Base-by-base conservation (phyloP, 2,329 filamentous ascomycete genomes). In the Reticulascus tulasneorum region DNA sequence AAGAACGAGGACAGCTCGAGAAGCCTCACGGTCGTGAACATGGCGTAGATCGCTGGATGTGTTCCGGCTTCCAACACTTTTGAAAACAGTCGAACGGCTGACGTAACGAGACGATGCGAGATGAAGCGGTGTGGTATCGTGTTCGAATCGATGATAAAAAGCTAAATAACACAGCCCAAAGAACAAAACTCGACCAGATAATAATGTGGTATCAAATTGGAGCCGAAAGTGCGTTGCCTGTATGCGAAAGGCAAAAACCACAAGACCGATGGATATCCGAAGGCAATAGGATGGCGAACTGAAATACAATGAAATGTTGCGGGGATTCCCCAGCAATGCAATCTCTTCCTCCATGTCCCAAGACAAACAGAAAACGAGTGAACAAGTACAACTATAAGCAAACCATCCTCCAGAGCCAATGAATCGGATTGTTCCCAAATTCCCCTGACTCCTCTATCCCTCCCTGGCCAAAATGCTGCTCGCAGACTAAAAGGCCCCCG, bases 361-460 rank as follows among this genome's bases (percentile, higher is more conserved):
- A 40, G 26, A 30, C 23, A 28, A 31, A 38, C 22, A 29, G 20
- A 33, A 23, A 33, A 28, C 29, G 33, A 35, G 30, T 20, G 5
- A 43, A 40, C 31, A 29, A 42, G 23, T 37, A 17, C 23, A 44
- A 40, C 33, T 26, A 32, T 22, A 33, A 31, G 28, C 22, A 29
- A 25, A 25, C 16, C 30, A 12, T 19, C 24, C 21, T 29, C 29
- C 17, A 23, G 17, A 29, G 31, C 35, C 35, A 21, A n/a, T 30
- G 24, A 41, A 30, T 21, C 33, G 11, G 26, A 25, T 13, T 40
- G 34, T 38, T 41, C 31, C 27, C 21, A 12, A 32, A 33, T 34
- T 21, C 47, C 50, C 43, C 42, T 47, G 59, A 62, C 60, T 60
- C 61, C 59, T 63, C 60, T 64, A 64, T 61, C 48, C 58, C 50